Evolutionary conservation across 495 filamentous ascomycete species (phyloP).

Genomic region (Aspergillus bridgeri): DNA sequence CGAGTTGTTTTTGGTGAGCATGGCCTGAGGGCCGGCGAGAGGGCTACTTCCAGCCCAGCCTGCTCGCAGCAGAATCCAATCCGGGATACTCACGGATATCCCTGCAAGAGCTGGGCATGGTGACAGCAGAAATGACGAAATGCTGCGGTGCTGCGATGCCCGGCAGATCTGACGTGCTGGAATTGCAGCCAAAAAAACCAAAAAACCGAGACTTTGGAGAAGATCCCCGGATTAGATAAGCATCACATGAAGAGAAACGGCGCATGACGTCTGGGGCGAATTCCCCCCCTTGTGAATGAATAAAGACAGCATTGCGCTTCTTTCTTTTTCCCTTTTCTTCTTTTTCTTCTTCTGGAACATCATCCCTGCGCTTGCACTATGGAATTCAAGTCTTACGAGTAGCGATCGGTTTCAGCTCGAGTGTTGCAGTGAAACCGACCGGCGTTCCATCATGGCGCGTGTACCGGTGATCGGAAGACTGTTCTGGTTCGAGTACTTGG

Average conservation of each 20-base stretch:
- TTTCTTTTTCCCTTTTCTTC: neutral
- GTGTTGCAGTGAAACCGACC: neutral
- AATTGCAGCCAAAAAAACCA: no score
- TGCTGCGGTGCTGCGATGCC: neutral
- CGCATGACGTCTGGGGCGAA: slow-evolving; percentile 20
- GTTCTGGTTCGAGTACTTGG: slow-evolving; percentile 78
- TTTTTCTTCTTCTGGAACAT: neutral
- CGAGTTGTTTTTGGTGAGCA: neutral
- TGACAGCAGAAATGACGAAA: slow-evolving; percentile 20
- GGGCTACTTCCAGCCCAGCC: neutral
- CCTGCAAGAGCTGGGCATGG: slow-evolving; percentile 94
- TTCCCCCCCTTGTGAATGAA: no score
- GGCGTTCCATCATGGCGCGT: slow-evolving; percentile 52
- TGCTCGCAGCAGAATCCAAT: neutral
- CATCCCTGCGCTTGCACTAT: neutral
- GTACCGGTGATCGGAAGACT: slow-evolving; percentile 83
- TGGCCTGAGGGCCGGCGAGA: neutral
- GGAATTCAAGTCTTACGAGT: neutral
- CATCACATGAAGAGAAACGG: slow-evolving; percentile 27
- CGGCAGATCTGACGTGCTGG: neutral
- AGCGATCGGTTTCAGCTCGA: slow-evolving; percentile 6
- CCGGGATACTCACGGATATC: slow-evolving; percentile 74
- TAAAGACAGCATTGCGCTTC: neutral
- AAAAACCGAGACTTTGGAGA: slow-evolving; percentile 18
- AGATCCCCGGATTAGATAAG: slow-evolving; percentile 40